These are phyloP conservation scores for Alternaria atra DNA, from an alignment of 2,329 filamentous ascomycete genomes.

Conservation along the genomic window DNA sequence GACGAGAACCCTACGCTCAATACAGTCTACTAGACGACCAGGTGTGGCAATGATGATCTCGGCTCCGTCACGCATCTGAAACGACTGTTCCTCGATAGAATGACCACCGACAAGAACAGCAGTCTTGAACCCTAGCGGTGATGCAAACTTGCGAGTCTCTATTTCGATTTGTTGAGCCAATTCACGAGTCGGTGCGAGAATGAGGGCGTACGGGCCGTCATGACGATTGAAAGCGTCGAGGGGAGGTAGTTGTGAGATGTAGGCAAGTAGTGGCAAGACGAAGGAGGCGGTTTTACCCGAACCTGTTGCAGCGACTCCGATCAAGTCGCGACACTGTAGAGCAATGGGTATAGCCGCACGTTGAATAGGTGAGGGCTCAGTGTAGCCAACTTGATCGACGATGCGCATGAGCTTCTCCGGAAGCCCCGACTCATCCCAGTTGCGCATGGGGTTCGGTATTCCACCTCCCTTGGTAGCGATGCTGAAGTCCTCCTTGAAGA, in stretches of 20 bases:
- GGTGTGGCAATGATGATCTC: constrained; percentile 99
- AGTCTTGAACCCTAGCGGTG: constrained; percentile 88
- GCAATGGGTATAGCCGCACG: constrained; percentile 95
- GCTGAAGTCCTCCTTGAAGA: constrained; percentile 99
- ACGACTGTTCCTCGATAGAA: constrained; percentile 91
- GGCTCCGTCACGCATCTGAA: constrained; percentile 86
- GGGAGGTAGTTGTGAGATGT: constrained; percentile 91
- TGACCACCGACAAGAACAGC: constrained; percentile 99
- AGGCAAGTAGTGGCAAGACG: constrained; percentile 87
- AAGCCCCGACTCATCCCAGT: constrained; percentile 85
- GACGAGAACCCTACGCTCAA: constrained; percentile 90
- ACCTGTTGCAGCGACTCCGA: constrained; percentile 96
- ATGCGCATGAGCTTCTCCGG: constrained; percentile 82
- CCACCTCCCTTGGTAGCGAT: constrained; percentile 92
- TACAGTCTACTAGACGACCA: constrained; percentile 94
- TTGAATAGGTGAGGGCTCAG: constrained; percentile 90
- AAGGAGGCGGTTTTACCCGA: constrained; percentile 99
- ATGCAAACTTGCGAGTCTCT: constrained; percentile 92
- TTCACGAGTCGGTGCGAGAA: constrained; percentile 95
- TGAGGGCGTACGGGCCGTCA: constrained; percentile 96
- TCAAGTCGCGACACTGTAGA: constrained; percentile 90
- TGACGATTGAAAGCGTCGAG: constrained; percentile 87
- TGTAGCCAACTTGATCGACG: constrained; percentile 85
- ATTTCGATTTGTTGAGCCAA: constrained; percentile 96
- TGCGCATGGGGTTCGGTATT: constrained; percentile 96